These are phyloP conservation scores for Aspergillus diversus DNA, from an alignment of 495 filamentous ascomycete species.

Conservation along the genomic window DNA sequence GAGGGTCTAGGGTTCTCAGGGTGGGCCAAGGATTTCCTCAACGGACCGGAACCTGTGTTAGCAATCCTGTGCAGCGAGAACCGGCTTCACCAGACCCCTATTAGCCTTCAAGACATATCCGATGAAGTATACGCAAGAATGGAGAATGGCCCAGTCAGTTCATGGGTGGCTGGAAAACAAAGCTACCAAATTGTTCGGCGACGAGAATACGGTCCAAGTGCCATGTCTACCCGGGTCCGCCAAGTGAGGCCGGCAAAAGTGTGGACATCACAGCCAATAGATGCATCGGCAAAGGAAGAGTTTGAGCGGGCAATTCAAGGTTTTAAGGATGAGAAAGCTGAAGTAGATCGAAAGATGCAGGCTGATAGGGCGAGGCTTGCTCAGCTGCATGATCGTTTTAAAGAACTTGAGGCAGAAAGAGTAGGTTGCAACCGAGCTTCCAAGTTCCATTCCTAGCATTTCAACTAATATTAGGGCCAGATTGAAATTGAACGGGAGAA, in stretches of 20 bases:
- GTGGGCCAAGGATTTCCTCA: conserved; percentile 75
- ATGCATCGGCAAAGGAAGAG: conserved; percentile 59
- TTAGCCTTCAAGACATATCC: conserved; percentile 63
- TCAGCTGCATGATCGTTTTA: conserved; percentile 34
- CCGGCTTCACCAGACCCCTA: conserved; percentile 65
- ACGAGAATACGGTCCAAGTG: conserved; percentile 72
- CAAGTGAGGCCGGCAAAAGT: conserved; percentile 56
- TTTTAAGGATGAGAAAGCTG: conserved; percentile 46
- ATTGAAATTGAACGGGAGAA: conserved; percentile 56
- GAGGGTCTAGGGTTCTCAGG: conserved; percentile 69
- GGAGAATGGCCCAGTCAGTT: conserved; percentile 52
- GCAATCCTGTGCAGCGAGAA: conserved; percentile 79
- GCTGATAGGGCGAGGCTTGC: conserved; percentile 41
- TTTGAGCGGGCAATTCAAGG: conserved; percentile 47
- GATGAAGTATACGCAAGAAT: conserved; percentile 65
- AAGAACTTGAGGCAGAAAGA: conserved; percentile 37
- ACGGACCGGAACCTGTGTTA: conserved; percentile 82
- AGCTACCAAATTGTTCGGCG: conserved; percentile 64
- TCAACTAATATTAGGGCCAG: conserved; percentile 35
- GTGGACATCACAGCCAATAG: conserved; percentile 81
- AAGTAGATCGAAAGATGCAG: conserved; percentile 37
- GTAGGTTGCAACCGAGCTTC: conserved; percentile 28
- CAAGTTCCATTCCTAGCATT: not conserved
- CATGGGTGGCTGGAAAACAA: conserved; percentile 66
- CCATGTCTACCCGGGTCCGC: conserved; percentile 64